phyloP scores from a whole-genome alignment of 2,329 filamentous ascomycete species.

The Paracoccidioides lutzii region DNA sequence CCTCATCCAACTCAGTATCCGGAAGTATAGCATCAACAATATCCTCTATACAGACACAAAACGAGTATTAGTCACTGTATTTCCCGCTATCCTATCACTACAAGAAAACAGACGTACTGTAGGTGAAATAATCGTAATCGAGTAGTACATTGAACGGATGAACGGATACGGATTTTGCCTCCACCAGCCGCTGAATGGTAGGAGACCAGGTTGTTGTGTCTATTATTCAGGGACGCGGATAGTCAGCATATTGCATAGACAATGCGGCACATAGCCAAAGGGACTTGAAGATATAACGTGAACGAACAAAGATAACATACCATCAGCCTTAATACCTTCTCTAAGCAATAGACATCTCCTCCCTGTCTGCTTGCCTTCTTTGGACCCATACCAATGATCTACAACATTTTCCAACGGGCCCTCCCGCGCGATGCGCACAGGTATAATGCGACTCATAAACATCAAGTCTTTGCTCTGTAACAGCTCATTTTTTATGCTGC shows the following conservation, averaged over 20 bases:
- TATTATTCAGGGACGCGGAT: constrained; percentile 23
- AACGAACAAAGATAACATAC: constrained; percentile 21
- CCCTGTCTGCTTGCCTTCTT: constrained; percentile 46
- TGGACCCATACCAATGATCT: constrained; percentile 24
- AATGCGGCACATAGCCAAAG: background rate
- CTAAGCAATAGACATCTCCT: constrained; percentile 29
- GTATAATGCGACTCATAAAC: constrained; percentile 47
- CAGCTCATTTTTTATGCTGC: constrained; percentile 55
- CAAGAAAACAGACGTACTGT: constrained; percentile 25
- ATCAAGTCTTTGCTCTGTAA: constrained; percentile 55
- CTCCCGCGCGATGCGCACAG: constrained; percentile 52
- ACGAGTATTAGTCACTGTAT: constrained; percentile 4
- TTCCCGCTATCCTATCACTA: background rate
- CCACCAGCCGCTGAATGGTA: constrained; percentile 54
- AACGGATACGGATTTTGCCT: constrained; percentile 54
- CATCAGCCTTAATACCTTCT: constrained; percentile 27
- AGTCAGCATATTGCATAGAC: background rate
- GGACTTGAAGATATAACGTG: background rate
- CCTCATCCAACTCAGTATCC: constrained; percentile 63
- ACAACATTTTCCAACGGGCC: constrained; percentile 8
- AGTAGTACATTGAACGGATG: constrained; percentile 64
- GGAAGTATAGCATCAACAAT: constrained; percentile 73
- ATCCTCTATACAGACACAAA: constrained; percentile 45
- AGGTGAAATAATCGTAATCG: constrained; percentile 76
- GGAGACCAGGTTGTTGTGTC: constrained; percentile 65